phyloP scores from a whole-genome alignment of 1,284 basidiomycete genomes.

The Irpex sp. region DNA sequence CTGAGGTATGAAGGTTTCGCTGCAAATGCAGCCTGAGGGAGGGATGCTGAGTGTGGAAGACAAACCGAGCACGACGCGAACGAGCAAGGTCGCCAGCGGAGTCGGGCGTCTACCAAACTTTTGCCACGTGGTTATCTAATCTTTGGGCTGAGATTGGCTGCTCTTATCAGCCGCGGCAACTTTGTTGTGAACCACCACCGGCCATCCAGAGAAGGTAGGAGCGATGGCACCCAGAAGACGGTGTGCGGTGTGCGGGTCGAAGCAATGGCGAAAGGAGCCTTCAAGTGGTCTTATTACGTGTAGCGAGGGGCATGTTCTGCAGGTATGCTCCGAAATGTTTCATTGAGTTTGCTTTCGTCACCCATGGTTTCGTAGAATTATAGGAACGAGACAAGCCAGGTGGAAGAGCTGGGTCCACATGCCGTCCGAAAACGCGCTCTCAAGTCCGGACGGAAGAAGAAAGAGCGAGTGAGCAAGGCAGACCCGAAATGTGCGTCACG shows the following conservation, averaged over 20 bases:
- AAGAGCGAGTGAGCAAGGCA: conserved; percentile 43
- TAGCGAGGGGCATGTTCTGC: conserved; percentile 75
- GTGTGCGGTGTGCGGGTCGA: conserved; percentile 71
- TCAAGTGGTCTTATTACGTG: conserved; percentile 70
- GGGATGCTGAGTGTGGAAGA: neutral
- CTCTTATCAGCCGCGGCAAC: neutral
- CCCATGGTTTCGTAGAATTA: conserved; percentile 50
- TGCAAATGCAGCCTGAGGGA: neutral
- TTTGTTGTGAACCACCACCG: neutral
- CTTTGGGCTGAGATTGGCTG: neutral
- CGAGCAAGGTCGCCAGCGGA: neutral
- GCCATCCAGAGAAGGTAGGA: neutral
- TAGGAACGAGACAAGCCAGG: conserved; percentile 65
- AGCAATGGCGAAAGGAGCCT: conserved; percentile 76
- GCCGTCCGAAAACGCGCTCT: conserved; percentile 57
- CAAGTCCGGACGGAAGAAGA: conserved; percentile 50
- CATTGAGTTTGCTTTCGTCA: neutral
- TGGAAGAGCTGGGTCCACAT: conserved; percentile 55
- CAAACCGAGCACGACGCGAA: neutral
- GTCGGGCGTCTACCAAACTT: neutral
- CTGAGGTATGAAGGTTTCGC: neutral
- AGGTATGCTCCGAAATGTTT: conserved; percentile 39
- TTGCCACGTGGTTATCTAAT: conserved; percentile 26
- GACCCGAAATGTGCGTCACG: conserved; percentile 51
- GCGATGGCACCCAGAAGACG: conserved; percentile 53